A percentile compares a stretch with the other conserved stretches of the same genome.
Evolutionary conservation across 148 eudicot genomes (phyloP).

Genomic region (Vaccinium myrtillus): DNA sequence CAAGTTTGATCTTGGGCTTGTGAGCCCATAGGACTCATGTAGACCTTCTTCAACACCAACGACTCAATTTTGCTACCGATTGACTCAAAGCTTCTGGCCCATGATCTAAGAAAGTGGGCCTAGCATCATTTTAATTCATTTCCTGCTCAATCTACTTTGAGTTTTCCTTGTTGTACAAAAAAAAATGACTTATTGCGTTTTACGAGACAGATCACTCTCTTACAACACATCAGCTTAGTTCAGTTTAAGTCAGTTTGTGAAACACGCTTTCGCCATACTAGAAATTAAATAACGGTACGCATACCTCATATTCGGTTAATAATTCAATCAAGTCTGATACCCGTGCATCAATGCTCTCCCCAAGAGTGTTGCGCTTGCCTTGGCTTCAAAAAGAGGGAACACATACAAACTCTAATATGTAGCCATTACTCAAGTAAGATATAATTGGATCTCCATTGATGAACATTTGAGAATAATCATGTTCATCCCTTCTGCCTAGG

Average conservation of each 20-base stretch:
- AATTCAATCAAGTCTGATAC: background rate
- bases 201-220: too few relatives aligned
- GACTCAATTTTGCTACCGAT: background rate
- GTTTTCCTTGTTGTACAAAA: background rate
- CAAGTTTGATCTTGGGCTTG: background rate
- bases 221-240: too few relatives aligned
- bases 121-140: background rate
- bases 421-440: background rate
- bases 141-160: background rate
- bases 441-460: too few relatives aligned
- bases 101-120: background rate
- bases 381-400: background rate
- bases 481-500: too few relatives aligned
- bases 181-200: too few relatives aligned
- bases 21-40: background rate
- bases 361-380: background rate
- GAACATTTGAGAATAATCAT: background rate
- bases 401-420: background rate
- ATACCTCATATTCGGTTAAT: too few relatives aligned
- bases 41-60: background rate
- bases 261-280: too few relatives aligned
- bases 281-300: too few relatives aligned
- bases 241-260: too few relatives aligned
- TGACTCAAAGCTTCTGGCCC: background rate
- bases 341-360: background rate